phyloP scores from a whole-genome alignment of 2,329 filamentous ascomycete genomes.

The Pseudogymnoascus verrucosus region DNA sequence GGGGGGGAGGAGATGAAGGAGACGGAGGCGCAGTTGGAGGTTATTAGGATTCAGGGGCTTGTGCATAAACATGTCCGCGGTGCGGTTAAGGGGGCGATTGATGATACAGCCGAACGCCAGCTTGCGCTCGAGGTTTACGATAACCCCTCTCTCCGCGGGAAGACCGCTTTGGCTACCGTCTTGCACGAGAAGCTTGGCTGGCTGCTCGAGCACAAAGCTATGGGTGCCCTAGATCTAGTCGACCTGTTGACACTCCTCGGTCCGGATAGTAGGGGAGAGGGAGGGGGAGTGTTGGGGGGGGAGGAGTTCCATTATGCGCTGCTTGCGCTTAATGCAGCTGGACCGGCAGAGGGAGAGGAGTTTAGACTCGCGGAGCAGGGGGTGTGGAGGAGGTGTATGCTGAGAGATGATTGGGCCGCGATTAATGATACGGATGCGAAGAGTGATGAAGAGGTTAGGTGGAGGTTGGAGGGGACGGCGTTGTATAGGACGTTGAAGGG shows the following conservation, averaged over 20 bases:
- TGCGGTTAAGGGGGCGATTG: conserved; percentile 63
- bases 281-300: conserved; percentile 39
- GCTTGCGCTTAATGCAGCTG: conserved; percentile 32
- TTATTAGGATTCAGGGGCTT: conserved; percentile 68
- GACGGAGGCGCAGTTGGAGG: conserved; percentile 22
- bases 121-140: conserved; percentile 58
- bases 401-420: conserved; percentile 75
- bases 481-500: conserved; percentile 59
- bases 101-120: conserved; percentile 69
- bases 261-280: conserved; percentile 28
- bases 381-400: conserved; percentile 85
- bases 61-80: conserved; percentile 65
- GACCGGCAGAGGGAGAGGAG: conserved; percentile 46
- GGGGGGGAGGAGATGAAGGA: conserved; percentile 31
- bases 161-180: conserved; percentile 60
- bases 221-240: conserved; percentile 58
- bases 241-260: conserved; percentile 73
- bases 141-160: conserved; percentile 44
- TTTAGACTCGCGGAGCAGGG: conserved; percentile 47
- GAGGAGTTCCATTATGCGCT: conserved; percentile 60
- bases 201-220: conserved; percentile 62
- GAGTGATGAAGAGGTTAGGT: conserved; percentile 59
- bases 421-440: conserved; percentile 72
- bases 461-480: conserved; percentile 55
- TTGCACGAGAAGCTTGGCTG: conserved; percentile 63